Base-by-base conservation (phyloP, 495 filamentous ascomycete species). In the Daldinia bambusicola region DNA sequence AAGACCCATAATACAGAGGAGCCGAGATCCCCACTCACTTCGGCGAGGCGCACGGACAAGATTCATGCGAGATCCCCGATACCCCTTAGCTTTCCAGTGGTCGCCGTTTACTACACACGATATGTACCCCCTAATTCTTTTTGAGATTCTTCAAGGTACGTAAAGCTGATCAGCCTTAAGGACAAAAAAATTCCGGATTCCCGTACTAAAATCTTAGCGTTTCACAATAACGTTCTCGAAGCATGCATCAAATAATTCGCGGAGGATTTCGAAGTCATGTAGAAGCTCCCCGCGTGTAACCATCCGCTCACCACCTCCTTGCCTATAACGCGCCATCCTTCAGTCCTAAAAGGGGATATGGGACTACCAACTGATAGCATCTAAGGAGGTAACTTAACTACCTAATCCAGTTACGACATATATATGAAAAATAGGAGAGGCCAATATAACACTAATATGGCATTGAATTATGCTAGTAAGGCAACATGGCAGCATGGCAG, bases 31-130 rank as follows among this genome's bases (percentile, higher is more conserved):
- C 63, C 69, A 67, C 64, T 34, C 45, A 68, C 55, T 40, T 72
- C 70, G 70, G 70, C 70, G 70, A 72, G 30, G 64, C 64, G 70
- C 70, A 72, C 64, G 70, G 70, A 61, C 45, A 56, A 55, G 43
- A 61, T 61, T 50, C 59, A 72, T 72, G 64, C 60, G 32, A 72
- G 70, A 72, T 72, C 70, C 70, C 70, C 70, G 70, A 72, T 30
- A 26, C 55, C 34, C 43, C 36, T 63, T 52, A 51, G 26, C 32
- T 55, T 51, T 32, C 37, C 26, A 52, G 30, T 72, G 64, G 45
- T 72, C 70, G 70, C 70, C 64, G 70, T 67, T 55, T 20, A 48
- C 14, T 45, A 45, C 37, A 1, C 14, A 40, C 43, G 10, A 10
- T 5, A 48, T 22, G 34, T 36, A 36, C 7, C 5, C n/a, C n/a